Base-by-base conservation (phyloP, 495 filamentous ascomycete species). In the Penicillium goetzii region DNA sequence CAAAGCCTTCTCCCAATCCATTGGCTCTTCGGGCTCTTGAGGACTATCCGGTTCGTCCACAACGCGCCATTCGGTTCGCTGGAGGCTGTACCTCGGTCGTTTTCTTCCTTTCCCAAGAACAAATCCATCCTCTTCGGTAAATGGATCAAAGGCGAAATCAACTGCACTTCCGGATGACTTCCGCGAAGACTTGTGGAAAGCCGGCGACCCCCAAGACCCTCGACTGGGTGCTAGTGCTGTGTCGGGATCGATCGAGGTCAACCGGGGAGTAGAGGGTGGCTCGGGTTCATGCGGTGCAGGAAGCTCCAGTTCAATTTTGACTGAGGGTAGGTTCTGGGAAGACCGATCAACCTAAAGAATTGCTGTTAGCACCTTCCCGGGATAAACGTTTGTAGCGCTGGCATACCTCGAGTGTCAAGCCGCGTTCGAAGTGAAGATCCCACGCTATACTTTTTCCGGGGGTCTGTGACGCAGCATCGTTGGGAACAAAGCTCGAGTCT, bases 371-470 rank as follows among this genome's bases (percentile, higher is more conserved):
- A 57, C 25, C 21, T 33, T 23, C 15, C 19, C 10, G 15, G 10
- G 21, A 21, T 23, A 11, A 6, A 21, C 6, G 19, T 30, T 19
- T 28, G 10, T 8, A 51, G 14, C 41, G 4, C 9, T n/a, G 26
- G 34, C 25, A 33, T 74, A 93, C 88, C 84, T 90, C 78, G 19
- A 92, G 70, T 17, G 77, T 67, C 51, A 93, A 70, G 19, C 80
- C 83, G 64, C 84, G 75, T 8, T 80, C 76, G 70, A 89, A 84
- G 59, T 82, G 77, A 40, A 95, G 74, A 73, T 92, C 89, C 85
- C 92, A 93, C n/a, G 89, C 86, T 47, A 94, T 71, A 21, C 85
- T 82, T 50, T 80, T 86, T 14, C 89, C 91, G 2, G 90, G 89
- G 11, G 89, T 88, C 36, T 81, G 77, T 7, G 75, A 64, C 17